These are phyloP conservation scores for Botrytis byssoidea DNA, from an alignment of 2,329 filamentous ascomycete species.

Conservation along the genomic window DNA sequence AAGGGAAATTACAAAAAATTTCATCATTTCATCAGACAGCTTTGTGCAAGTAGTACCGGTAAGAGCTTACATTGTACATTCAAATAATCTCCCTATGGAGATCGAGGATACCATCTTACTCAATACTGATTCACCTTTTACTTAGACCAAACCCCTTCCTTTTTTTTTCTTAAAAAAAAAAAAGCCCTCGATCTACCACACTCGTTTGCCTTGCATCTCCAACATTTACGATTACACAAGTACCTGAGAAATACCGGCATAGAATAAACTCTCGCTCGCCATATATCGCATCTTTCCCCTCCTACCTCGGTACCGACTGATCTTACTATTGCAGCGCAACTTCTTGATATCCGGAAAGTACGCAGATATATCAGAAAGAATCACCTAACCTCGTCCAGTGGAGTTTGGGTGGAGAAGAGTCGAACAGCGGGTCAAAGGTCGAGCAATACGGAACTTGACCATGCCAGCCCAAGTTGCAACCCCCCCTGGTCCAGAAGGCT, in stretches of 20 bases:
- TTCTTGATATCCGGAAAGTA: neutral
- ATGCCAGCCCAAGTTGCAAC: slow-evolving; percentile 27
- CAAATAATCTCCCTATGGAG: neutral
- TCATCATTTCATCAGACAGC: slow-evolving; percentile 2
- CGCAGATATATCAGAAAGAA: slow-evolving; percentile 5
- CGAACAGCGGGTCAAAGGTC: slow-evolving; percentile 10
- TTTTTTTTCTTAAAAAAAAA: neutral
- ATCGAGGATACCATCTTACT: neutral
- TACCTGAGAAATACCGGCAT: neutral
- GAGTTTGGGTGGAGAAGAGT: slow-evolving; percentile 12
- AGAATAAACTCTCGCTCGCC: neutral
- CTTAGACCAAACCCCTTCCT: neutral
- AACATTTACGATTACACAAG: neutral
- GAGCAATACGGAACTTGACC: slow-evolving; percentile 1
- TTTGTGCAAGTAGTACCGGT: slow-evolving; percentile 11
- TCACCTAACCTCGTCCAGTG: neutral
- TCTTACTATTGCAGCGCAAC: neutral
- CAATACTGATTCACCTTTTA: slow-evolving; percentile 13
- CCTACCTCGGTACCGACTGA: neutral
- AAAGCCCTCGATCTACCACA: neutral
- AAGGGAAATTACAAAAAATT: neutral
- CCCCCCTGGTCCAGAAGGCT: slow-evolving; percentile 24
- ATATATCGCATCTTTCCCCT: neutral
- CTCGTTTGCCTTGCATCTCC: slow-evolving; percentile 3
- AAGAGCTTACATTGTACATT: slow-evolving; percentile 13